These are phyloP conservation scores for Paramarasmius palmivorus DNA, from an alignment of 1,284 basidiomycete genomes.

Conservation along the genomic window DNA sequence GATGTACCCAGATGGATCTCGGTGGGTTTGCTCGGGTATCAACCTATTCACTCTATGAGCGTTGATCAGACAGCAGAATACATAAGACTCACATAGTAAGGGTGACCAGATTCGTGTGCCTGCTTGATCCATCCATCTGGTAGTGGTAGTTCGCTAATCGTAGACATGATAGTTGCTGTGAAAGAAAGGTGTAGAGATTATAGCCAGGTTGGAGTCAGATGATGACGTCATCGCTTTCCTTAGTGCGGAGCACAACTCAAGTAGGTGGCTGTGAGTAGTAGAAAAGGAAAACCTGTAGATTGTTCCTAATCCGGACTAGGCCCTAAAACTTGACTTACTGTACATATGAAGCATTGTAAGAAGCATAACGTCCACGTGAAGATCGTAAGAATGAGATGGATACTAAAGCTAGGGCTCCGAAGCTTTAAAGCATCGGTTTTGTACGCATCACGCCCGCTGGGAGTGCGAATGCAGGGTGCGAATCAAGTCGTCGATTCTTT, in stretches of 20 bases:
- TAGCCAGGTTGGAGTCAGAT: background rate
- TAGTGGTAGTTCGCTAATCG: slow-evolving; percentile 31
- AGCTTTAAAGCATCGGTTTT: no score
- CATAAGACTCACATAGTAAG: slow-evolving; percentile 39
- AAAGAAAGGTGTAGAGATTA: slow-evolving; percentile 1
- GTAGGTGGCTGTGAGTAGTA: no score
- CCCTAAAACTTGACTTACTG: no score
- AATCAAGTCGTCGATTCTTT: slow-evolving; percentile 38
- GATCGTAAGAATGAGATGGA: no score
- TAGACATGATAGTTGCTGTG: slow-evolving; percentile 23
- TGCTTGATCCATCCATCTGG: slow-evolving; percentile 68
- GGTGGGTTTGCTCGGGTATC: slow-evolving; percentile 66
- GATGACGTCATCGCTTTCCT: background rate
- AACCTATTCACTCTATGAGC: slow-evolving; percentile 38
- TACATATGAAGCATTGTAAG: no score
- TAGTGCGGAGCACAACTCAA: no score
- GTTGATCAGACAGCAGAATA: background rate
- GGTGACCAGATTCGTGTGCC: slow-evolving; percentile 45
- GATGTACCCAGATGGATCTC: slow-evolving; percentile 70
- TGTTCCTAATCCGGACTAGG: no score
- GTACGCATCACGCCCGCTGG: no score
- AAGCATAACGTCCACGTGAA: no score
- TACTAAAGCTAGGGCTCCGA: no score
- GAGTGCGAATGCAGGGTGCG: slow-evolving; percentile 29
- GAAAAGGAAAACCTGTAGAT: no score